Percentiles rank a stretch among this genome's conserved stretches.
Evolutionary conservation across 2,329 filamentous ascomycete species (phyloP).

Genomic region (Fusarium buharicum): DNA sequence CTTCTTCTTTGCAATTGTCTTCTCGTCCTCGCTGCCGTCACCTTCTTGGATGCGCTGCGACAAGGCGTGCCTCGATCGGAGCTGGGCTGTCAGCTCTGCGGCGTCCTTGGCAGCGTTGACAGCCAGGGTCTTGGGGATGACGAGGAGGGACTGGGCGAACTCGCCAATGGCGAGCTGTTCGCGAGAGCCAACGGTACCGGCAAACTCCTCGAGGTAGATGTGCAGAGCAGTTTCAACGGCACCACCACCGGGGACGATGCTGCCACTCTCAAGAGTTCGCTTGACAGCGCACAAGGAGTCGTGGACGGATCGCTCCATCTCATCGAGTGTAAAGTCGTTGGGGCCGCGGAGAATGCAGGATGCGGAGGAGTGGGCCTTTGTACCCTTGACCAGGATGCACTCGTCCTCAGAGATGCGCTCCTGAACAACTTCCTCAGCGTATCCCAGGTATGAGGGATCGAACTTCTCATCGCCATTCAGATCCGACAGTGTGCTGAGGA

Average conservation of each 20-base stretch:
- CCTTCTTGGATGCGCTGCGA: conserved; percentile 91
- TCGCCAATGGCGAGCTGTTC: conserved; percentile 98
- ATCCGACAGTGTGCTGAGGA: conserved; percentile 93
- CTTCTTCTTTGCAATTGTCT: conserved; percentile 91
- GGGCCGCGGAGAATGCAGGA: conserved; percentile 95
- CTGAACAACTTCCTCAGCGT: conserved; percentile 96
- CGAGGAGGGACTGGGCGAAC: conserved; percentile 92
- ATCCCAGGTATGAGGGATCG: conserved; percentile 86
- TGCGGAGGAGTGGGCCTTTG: conserved; percentile 91
- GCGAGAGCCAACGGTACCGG: conserved; percentile 93
- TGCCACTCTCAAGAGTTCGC: conserved; percentile 94
- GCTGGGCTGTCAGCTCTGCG: conserved; percentile 92
- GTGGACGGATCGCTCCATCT: conserved; percentile 99
- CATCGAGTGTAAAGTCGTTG: conserved; percentile 96
- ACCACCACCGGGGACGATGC: conserved; percentile 94
- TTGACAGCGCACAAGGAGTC: conserved; percentile 97
- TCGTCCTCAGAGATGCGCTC: conserved; percentile 99
- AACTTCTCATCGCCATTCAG: conserved; percentile 98
- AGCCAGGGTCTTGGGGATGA: conserved; percentile 95
- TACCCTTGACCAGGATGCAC: conserved; percentile 96
- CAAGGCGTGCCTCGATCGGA: conserved; percentile 91
- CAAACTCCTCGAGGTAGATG: conserved; percentile 99
- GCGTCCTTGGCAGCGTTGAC: conserved; percentile 98
- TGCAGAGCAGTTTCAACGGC: conserved; percentile 98
- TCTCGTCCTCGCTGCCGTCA: conserved; percentile 86